Conservation (phyloP, 352 stramenopile genomes). For the Globisporangium spiculum region DNA sequence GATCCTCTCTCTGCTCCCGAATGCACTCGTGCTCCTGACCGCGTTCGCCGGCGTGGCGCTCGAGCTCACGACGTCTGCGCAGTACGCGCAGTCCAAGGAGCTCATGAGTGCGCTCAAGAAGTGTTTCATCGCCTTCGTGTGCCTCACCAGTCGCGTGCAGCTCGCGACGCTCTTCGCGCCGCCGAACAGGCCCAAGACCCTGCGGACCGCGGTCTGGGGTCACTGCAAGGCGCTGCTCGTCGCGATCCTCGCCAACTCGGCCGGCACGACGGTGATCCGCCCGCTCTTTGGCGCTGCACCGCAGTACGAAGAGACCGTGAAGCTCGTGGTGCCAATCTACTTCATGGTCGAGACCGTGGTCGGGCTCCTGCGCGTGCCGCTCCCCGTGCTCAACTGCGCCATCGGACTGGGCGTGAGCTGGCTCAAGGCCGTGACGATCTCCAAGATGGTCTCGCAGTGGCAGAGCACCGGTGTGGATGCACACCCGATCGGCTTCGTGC, state of each 20-base stretch:
- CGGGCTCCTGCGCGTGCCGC: conserved; percentile 37
- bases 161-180: conserved; percentile 41
- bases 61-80: conserved; percentile 50
- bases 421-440: conserved; percentile 71
- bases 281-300: conserved; percentile 51
- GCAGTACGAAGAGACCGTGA: conserved; percentile 56
- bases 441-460: conserved; percentile 66
- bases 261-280: conserved; percentile 62
- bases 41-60: conserved; percentile 43
- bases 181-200: conserved; percentile 29
- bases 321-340: conserved; percentile 62
- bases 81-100: conserved; percentile 43
- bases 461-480: conserved; percentile 31
- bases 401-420: conserved; percentile 63
- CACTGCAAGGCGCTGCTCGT: conserved; percentile 50
- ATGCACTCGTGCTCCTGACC: conserved; percentile 33
- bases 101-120: conserved; percentile 48
- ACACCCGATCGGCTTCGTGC: conserved; percentile 56
- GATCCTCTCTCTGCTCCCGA: conserved; percentile 30
- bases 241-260: conserved; percentile 56
- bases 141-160: conserved; percentile 44
- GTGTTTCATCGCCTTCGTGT: conserved; percentile 62
- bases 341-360: conserved; percentile 39
- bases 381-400: conserved; percentile 42
- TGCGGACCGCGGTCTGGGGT: conserved; percentile 26